These are phyloP conservation scores for Westerdykella aurantiaca DNA, from an alignment of 2,329 filamentous ascomycete genomes.

Conservation along the genomic window DNA sequence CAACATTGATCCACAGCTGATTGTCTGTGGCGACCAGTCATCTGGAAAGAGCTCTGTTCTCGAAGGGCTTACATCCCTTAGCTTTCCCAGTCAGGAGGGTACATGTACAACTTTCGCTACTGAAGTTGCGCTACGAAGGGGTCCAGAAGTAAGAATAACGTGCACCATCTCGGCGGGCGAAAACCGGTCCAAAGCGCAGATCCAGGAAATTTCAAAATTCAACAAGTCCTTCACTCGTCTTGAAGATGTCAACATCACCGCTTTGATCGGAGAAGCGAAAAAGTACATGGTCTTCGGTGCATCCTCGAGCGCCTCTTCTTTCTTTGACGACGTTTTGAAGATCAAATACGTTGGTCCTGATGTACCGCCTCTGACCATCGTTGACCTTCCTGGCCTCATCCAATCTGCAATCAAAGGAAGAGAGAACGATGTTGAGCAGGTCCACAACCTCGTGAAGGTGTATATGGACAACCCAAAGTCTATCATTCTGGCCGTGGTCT, in stretches of 20 bases:
- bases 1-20: conserved; percentile 22
- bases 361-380: conserved; percentile 46
- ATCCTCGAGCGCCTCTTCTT: neutral
- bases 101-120: conserved; percentile 58
- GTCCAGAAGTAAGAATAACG: conserved; percentile 31
- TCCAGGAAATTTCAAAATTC: conserved; percentile 14
- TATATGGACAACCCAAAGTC: conserved; percentile 41
- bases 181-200: conserved; percentile 9
- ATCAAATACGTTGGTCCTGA: conserved; percentile 29
- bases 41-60: conserved; percentile 29
- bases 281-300: conserved; percentile 38
- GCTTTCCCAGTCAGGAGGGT: conserved; percentile 51
- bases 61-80: conserved; percentile 46
- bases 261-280: conserved; percentile 49
- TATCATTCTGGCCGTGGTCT: conserved; percentile 45
- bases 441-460: conserved; percentile 41
- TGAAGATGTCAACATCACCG: conserved; percentile 32
- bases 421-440: conserved; percentile 40
- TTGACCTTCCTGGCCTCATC: conserved; percentile 54
- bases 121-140: conserved; percentile 51
- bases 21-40: conserved; percentile 28
- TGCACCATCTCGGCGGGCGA: conserved; percentile 39
- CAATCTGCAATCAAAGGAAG: conserved; percentile 46
- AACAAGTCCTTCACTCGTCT: conserved; percentile 11
- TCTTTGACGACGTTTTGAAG: conserved; percentile 24